Evolutionary conservation across 805 yeast species (phyloP).

Genomic region (Yamadazyma takamatsuzukensis): DNA sequence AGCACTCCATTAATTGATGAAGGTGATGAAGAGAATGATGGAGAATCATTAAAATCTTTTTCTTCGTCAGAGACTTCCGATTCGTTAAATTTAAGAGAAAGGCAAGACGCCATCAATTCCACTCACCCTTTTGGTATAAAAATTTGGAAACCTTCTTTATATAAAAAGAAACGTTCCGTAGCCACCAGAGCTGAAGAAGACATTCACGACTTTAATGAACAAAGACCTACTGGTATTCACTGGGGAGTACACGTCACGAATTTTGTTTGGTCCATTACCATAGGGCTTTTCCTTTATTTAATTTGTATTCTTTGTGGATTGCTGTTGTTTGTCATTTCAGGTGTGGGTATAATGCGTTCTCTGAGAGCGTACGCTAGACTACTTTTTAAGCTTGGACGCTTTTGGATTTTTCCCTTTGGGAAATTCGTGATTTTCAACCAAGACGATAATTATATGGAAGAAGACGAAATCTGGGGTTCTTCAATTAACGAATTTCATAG

Average conservation of each 20-base stretch:
- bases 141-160: constrained; percentile 97
- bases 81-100: constrained; percentile 81
- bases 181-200: constrained; percentile 89
- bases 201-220: constrained; percentile 67
- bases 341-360: constrained; percentile 43
- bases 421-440: constrained; percentile 73
- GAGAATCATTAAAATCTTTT: constrained; percentile 22
- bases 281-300: constrained; percentile 61
- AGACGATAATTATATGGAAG: constrained; percentile 77
- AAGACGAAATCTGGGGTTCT: constrained; percentile 87
- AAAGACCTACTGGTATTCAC: constrained; percentile 31
- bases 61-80: constrained; percentile 55
- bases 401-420: constrained; percentile 84
- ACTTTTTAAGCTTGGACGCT: constrained; percentile 61
- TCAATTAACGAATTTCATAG: constrained; percentile 77
- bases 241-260: constrained; percentile 68
- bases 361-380: constrained; percentile 61
- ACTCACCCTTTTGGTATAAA: constrained; percentile 98
- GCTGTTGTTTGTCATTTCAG: constrained; percentile 39
- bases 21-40: constrained; percentile 20
- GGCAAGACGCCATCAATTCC: constrained; percentile 93
- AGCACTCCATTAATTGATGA: constrained; percentile 14
- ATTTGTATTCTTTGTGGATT: constrained; percentile 51
- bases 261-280: constrained; percentile 64
- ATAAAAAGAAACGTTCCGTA: constrained; percentile 89